Evolutionary conservation across 139 green algal genomes (phyloP).

Genomic region (Chlorella sp.): DNA sequence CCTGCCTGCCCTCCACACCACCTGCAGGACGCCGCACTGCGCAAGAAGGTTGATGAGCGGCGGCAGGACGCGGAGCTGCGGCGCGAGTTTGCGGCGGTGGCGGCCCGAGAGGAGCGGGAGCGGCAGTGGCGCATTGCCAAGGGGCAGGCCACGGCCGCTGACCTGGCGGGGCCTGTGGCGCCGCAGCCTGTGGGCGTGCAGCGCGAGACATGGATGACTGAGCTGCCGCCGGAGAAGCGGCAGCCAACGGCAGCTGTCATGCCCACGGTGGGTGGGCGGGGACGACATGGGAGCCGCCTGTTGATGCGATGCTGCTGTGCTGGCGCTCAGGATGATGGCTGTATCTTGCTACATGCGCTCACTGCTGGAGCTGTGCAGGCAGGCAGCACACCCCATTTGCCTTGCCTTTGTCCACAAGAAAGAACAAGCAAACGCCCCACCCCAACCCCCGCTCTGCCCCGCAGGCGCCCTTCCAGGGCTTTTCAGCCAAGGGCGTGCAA

Average conservation of each 20-base stretch:
- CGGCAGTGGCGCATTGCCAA: slow-evolving; percentile 71
- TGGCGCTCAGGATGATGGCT: too few relatives aligned
- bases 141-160: slow-evolving; percentile 67
- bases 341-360: too few relatives aligned
- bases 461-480: slow-evolving; percentile 37
- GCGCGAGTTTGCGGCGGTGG: slow-evolving; percentile 34
- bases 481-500: slow-evolving; percentile 32
- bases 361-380: too few relatives aligned
- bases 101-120: slow-evolving; percentile 61
- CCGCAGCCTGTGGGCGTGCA: neutral
- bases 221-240: slow-evolving; percentile 65
- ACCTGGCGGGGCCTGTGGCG: slow-evolving; percentile 40
- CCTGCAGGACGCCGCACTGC: slow-evolving; percentile 50
- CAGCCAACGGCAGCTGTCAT: neutral
- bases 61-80: slow-evolving; percentile 69
- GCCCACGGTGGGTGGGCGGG: slow-evolving; percentile 9
- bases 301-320: too few relatives aligned
- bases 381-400: neutral
- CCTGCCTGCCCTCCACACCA: too few relatives aligned
- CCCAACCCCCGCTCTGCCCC: neutral
- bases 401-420: too few relatives aligned
- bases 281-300: too few relatives aligned
- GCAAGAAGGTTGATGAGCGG: slow-evolving; percentile 60
- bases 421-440: too few relatives aligned
- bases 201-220: slow-evolving; percentile 87